These are phyloP conservation scores for Phytophthora cryptogea DNA, from an alignment of 352 stramenopile species.

Conservation along the genomic window DNA sequence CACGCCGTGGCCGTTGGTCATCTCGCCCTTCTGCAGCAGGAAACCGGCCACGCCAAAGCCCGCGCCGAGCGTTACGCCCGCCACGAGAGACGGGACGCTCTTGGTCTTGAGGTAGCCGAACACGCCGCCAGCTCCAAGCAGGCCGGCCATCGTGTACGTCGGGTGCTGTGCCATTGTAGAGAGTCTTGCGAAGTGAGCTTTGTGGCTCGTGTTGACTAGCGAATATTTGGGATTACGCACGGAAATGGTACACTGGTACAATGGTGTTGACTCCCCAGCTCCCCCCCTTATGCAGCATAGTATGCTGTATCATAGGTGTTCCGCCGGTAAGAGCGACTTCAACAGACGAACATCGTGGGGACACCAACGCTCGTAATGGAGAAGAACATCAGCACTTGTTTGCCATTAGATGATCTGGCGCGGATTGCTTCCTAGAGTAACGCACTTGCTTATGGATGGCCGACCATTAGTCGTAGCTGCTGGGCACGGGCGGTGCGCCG, in stretches of 20 bases:
- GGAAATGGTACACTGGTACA: constrained; percentile 13
- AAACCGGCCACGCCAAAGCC: constrained; percentile 81
- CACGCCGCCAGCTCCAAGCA: constrained; percentile 66
- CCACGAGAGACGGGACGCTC: constrained; percentile 81
- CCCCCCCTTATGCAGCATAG: neutral
- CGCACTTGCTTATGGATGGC: too few relatives aligned
- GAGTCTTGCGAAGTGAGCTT: neutral
- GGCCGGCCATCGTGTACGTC: constrained; percentile 82
- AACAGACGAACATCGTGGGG: neutral
- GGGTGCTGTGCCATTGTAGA: constrained; percentile 73
- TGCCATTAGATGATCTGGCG: too few relatives aligned
- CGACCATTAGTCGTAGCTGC: constrained; percentile 31
- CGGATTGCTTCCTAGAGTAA: too few relatives aligned
- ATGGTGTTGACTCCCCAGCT: neutral
- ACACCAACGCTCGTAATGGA: neutral
- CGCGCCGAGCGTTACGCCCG: constrained; percentile 77
- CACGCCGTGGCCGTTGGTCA: constrained; percentile 82
- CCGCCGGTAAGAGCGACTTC: neutral
- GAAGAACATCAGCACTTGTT: neutral
- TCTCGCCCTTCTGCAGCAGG: constrained; percentile 80
- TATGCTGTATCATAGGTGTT: neutral
- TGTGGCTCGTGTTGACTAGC: neutral
- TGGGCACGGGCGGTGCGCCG: constrained; percentile 46
- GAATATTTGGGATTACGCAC: constrained; percentile 10
- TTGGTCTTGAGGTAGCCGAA: constrained; percentile 85